Evolutionary conservation across 2,329 filamentous ascomycete species (phyloP).

Genomic region (Monosporascus sp.): DNA sequence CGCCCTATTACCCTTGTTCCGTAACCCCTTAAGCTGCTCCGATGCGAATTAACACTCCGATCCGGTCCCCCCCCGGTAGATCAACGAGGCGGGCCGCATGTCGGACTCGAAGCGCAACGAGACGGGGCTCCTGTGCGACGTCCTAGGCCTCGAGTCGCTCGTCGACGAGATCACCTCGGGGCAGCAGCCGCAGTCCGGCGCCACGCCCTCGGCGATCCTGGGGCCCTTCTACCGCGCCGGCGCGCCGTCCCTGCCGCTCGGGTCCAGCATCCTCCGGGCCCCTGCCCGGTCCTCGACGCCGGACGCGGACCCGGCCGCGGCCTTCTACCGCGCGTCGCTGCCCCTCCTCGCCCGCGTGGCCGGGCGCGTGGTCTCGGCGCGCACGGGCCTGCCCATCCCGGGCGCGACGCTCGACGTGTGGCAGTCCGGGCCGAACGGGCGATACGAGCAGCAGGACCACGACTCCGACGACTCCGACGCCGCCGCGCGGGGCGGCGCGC

Average conservation of each 20-base stretch:
- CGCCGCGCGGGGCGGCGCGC: constrained; percentile 32
- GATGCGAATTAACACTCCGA: too few species aligned
- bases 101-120: constrained; percentile 60
- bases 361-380: constrained; percentile 48
- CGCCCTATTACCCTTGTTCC: too few species aligned
- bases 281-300: constrained; percentile 37
- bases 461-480: too few species aligned
- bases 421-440: constrained; percentile 69
- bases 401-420: constrained; percentile 69
- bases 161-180: constrained; percentile 79
- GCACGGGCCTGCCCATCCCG: constrained; percentile 58
- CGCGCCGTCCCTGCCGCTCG: constrained; percentile 64
- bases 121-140: constrained; percentile 60
- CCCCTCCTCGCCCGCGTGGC: constrained; percentile 59
- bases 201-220: constrained; percentile 73
- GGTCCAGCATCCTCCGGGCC: constrained; percentile 56
- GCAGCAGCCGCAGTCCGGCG: constrained; percentile 30
- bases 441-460: constrained; percentile 67
- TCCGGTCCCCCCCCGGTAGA: constrained; percentile 25
- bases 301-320: constrained; percentile 22
- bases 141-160: constrained; percentile 68
- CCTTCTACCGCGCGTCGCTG: constrained; percentile 38
- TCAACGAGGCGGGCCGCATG: constrained; percentile 63
- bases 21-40: too few species aligned
- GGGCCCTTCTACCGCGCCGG: constrained; percentile 80